Base-by-base conservation (phyloP, 179 eudicot species). In the Vitellaria paradoxa region DNA sequence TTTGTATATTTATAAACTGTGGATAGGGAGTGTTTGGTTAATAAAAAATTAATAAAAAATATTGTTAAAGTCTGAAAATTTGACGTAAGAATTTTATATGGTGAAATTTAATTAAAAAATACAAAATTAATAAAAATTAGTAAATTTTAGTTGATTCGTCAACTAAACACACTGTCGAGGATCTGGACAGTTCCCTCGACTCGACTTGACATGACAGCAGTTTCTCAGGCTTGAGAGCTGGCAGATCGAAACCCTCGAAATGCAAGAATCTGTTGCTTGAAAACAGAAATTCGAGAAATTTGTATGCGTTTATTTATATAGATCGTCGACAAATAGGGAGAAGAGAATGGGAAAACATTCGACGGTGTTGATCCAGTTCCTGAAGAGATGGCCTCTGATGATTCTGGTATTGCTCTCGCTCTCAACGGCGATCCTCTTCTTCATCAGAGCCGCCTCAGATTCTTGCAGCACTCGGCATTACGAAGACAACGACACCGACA, bases 371-470 rank as follows among this genome's bases (percentile, higher is more conserved):
- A 75, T 49, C 47, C 57, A 61, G 4, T 49, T 64, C 17, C 70
- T 17, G 70, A 75, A 75, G 78, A 50, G 78, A 65, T 75, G 78
- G 78, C 78, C 37, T 24, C 8, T 75, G 61, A 65, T 50, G 61
- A 18, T 18, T 26, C 61, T 75, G 6, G 49, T 64, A 64, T 20
- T 30, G 78, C 55, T 75, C 26, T 75, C 78, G 47, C 61, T 75
- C 60, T 75, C 78, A 6, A 75, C 78, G 24, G 78, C 71, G 17
- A 61, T 72, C 61, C 70, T 67, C 47, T 75, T 75, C 26, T 64
- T 75, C 69, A 53, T 64, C 30, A 50, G 70, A 52, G 18, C 50
- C 13, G 53, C 78, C 0, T 75, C 55, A 21, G 78, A 65, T 67
- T 64, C 61, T 26, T 75, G 70, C 17, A 30, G n/a, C 70, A 26